Conservation (phyloP, 2,329 filamentous ascomycete species). For the Monilinia vaccinii-corymbosi region DNA sequence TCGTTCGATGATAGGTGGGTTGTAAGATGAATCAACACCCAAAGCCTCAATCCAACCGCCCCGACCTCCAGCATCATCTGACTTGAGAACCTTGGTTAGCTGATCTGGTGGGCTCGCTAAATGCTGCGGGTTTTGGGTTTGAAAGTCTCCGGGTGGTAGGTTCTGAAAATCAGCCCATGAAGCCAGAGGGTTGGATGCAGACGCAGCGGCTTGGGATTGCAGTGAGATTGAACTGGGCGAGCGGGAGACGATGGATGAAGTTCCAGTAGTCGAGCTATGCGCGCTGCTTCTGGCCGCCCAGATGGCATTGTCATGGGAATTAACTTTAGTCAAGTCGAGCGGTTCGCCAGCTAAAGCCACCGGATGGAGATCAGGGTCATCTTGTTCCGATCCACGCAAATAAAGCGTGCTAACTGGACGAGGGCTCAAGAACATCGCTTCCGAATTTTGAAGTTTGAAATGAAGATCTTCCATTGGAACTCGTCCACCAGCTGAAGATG, state of each 20-base stretch:
- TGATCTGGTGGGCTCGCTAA: constrained; percentile 40
- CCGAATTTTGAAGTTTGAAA: constrained; percentile 65
- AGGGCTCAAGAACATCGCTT: constrained; percentile 85
- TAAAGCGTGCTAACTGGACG: constrained; percentile 70
- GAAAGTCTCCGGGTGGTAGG: constrained; percentile 40
- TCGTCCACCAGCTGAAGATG: constrained; percentile 50
- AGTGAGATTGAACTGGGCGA: constrained; percentile 58
- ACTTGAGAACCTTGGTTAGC: constrained; percentile 45
- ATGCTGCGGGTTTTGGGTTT: constrained; percentile 33
- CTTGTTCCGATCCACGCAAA: constrained; percentile 64
- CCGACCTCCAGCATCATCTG: constrained; percentile 54
- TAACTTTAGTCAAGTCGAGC: constrained; percentile 46
- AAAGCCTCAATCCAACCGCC: constrained; percentile 85
- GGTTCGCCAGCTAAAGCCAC: constrained; percentile 63
- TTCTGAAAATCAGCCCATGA: constrained; percentile 52
- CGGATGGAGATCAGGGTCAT: constrained; percentile 72
- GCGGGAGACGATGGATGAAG: constrained; percentile 54
- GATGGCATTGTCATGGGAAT: constrained; percentile 28
- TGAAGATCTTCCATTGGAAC: constrained; percentile 63
- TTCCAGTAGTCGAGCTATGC: constrained; percentile 47
- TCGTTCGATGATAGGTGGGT: constrained; percentile 63
- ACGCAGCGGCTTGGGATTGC: constrained; percentile 40
- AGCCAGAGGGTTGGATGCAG: constrained; percentile 29
- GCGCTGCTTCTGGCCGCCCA: constrained; percentile 41
- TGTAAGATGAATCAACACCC: constrained; percentile 80